phyloP scores from a whole-genome alignment of 2,329 filamentous ascomycete species.

The Fusarium redolens region DNA sequence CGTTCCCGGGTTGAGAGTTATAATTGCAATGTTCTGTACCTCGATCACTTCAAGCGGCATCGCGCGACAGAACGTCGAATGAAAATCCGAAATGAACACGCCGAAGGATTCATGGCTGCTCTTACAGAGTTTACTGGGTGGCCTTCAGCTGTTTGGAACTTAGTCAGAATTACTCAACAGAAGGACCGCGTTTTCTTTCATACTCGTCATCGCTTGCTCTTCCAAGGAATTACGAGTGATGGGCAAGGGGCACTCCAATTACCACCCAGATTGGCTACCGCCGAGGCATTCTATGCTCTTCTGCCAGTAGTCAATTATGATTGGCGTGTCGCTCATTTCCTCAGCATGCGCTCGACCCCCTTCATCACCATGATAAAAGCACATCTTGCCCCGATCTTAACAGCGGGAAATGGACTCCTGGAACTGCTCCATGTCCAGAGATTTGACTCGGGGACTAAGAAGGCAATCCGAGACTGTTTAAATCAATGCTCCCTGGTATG shows the following conservation, averaged over 20 bases:
- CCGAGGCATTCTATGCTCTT: background rate
- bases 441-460: background rate
- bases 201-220: background rate
- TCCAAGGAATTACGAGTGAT: background rate
- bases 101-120: background rate
- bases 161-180: background rate
- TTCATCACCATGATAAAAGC: background rate
- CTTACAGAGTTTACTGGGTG: background rate
- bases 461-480: background rate
- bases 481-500: background rate
- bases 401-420: background rate
- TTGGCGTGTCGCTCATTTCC: background rate
- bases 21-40: background rate
- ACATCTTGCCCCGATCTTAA: background rate
- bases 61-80: background rate
- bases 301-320: background rate
- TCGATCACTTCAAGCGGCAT: background rate
- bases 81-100: background rate
- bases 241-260: background rate
- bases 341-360: background rate
- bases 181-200: background rate
- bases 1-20: background rate
- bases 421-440: background rate
- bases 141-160: background rate
- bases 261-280: fast-evolving